Percentiles rank a stretch among this genome's conserved stretches.
phyloP scores from a whole-genome alignment of 2,329 filamentous ascomycete genomes.

The Diaporthe longicolla region DNA sequence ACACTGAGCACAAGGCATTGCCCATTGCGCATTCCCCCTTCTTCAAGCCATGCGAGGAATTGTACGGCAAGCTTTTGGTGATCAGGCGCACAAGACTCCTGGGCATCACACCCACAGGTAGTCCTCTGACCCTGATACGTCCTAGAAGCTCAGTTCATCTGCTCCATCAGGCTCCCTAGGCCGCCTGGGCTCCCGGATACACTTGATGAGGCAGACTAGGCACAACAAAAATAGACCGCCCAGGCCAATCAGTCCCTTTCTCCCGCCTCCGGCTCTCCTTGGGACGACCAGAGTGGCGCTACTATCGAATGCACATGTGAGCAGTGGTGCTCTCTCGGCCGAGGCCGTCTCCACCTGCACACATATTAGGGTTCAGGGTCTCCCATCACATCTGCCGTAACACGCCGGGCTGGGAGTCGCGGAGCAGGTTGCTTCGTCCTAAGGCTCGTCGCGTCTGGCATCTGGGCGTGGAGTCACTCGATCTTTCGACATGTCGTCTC shows the following conservation, averaged over 20 bases:
- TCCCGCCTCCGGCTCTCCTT: neutral
- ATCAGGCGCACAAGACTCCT: neutral
- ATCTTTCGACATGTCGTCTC: constrained; percentile 32
- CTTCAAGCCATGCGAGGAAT: constrained; percentile 15
- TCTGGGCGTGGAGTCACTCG: constrained; percentile 27
- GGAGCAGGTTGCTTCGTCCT: constrained; percentile 15
- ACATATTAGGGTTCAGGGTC: neutral
- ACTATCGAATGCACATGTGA: neutral
- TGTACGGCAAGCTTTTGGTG: neutral
- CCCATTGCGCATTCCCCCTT: neutral
- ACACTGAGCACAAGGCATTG: constrained; percentile 22
- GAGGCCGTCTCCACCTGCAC: neutral
- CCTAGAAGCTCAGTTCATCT: constrained; percentile 2
- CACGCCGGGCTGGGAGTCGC: constrained; percentile 1
- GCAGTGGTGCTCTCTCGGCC: neutral
- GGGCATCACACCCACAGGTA: neutral
- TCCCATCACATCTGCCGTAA: constrained; percentile 15
- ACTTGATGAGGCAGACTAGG: constrained; percentile 13
- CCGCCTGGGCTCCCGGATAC: constrained; percentile 13
- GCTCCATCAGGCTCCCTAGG: constrained; percentile 14
- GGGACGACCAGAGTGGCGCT: constrained; percentile 18
- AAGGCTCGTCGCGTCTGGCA: constrained; percentile 9
- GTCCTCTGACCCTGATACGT: neutral
- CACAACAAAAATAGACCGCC: constrained; percentile 8
- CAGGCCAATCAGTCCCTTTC: neutral